phyloP scores from a whole-genome alignment of 371 early-diverging fungal genomes.

The Mortierella sp. region DNA sequence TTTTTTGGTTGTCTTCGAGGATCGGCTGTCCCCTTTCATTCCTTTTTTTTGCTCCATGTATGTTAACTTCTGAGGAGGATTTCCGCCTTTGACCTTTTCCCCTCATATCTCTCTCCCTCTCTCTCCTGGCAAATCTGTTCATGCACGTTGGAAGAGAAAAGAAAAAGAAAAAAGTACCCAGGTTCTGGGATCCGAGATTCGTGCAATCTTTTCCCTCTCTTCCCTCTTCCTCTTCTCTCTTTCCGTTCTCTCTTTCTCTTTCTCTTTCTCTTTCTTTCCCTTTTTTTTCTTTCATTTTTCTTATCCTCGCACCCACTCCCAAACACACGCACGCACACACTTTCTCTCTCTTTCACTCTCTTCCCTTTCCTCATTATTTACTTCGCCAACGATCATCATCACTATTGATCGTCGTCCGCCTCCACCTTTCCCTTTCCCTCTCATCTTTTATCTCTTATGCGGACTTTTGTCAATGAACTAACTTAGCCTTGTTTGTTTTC shows the following conservation, averaged over 20 bases:
- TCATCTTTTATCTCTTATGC: too few species aligned
- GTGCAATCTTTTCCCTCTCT: conserved; percentile 3
- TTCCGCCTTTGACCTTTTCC: background rate
- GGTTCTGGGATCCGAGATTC: conserved; percentile 12
- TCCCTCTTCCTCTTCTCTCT: background rate
- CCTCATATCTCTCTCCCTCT: background rate
- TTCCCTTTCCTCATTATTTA: background rate
- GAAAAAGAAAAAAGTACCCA: conserved; percentile 5
- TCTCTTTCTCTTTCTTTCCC: too few species aligned
- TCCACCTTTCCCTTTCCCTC: background rate
- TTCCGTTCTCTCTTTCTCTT: background rate
- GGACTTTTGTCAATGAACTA: background rate
- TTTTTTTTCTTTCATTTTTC: background rate
- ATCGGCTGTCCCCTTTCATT: background rate
- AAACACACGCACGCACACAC: too few species aligned
- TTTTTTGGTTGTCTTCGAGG: background rate
- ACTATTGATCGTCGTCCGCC: background rate
- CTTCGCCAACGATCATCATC: background rate
- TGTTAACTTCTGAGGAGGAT: background rate
- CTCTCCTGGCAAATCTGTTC: conserved; percentile 8
- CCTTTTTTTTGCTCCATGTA: background rate
- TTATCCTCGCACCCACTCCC: background rate
- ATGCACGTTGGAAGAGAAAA: background rate
- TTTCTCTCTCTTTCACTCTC: too few species aligned
- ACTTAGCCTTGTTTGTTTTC: background rate